Evolutionary conservation across 2,329 filamentous ascomycete species (phyloP).

Genomic region (Orbilia oligospora): DNA sequence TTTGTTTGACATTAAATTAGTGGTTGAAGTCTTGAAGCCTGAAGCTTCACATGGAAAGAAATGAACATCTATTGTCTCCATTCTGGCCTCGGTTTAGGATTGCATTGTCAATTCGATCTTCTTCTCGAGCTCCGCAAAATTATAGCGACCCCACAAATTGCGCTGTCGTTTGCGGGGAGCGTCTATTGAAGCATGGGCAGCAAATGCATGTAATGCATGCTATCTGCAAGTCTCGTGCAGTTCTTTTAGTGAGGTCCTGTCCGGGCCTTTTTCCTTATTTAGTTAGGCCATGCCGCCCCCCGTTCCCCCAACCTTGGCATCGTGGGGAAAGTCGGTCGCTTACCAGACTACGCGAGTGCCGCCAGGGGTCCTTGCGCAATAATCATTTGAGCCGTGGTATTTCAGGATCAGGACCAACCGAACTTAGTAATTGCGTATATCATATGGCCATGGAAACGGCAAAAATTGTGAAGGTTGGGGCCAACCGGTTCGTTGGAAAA

Average conservation of each 20-base stretch:
- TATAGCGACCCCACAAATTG: slow-evolving; percentile 21
- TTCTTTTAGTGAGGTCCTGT: slow-evolving; percentile 29
- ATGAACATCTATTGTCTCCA: background rate
- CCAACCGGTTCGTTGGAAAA: slow-evolving; percentile 39
- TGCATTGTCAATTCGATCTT: slow-evolving; percentile 16
- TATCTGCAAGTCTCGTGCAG: slow-evolving; percentile 28
- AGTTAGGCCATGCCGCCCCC: slow-evolving; percentile 34
- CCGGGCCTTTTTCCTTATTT: slow-evolving; percentile 48
- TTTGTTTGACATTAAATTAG: slow-evolving; percentile 4
- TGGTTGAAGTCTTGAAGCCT: background rate
- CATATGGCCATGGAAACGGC: slow-evolving; percentile 8
- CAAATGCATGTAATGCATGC: slow-evolving; percentile 21
- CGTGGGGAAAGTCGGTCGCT: slow-evolving; percentile 53
- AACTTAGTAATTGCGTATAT: slow-evolving; percentile 17
- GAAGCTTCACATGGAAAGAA: slow-evolving; percentile 45
- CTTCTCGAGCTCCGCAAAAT: slow-evolving; percentile 27
- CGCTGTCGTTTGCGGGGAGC: slow-evolving; percentile 12
- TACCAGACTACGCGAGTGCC: slow-evolving; percentile 32
- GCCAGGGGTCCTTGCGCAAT: slow-evolving; percentile 25
- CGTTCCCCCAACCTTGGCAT: slow-evolving; percentile 38
- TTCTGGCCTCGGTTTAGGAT: slow-evolving; percentile 48
- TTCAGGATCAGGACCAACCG: slow-evolving; percentile 3
- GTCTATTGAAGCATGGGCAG: slow-evolving; percentile 25
- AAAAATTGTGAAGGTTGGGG: slow-evolving; percentile 30
- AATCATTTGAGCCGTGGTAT: slow-evolving; percentile 43